phyloP scores from a whole-genome alignment of 2,329 filamentous ascomycete species.

The Aspergillus thermomutatus region DNA sequence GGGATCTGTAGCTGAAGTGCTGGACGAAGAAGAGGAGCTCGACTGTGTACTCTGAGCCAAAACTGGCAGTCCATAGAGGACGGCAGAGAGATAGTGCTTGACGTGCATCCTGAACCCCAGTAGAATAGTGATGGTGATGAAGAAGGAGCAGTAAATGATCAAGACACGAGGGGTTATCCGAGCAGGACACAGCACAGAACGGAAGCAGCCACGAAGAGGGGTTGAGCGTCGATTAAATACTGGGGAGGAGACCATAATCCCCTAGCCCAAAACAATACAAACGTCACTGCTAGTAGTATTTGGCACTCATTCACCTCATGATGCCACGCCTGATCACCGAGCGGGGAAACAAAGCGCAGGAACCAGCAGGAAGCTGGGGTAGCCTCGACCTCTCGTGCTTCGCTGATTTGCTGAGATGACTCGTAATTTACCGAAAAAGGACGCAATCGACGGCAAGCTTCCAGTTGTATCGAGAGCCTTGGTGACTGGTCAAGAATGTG shows the following conservation, averaged over 20 bases:
- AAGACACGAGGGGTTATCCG: conserved; percentile 29
- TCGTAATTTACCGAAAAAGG: conserved; percentile 16
- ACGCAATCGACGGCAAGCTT: conserved; percentile 16
- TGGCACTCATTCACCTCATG: conserved; percentile 13
- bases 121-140: conserved; percentile 24
- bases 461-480: conserved; percentile 2
- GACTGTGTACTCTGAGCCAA: conserved; percentile 21
- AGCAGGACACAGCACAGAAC: conserved; percentile 26
- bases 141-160: conserved; percentile 27
- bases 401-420: conserved; percentile 16
- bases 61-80: conserved; percentile 32
- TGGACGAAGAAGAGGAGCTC: conserved; percentile 7
- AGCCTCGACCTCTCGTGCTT: conserved; percentile 12
- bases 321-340: conserved; percentile 17
- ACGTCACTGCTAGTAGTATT: background rate
- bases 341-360: conserved; percentile 12
- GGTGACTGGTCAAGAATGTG: background rate
- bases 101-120: conserved; percentile 37
- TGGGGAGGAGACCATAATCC: conserved; percentile 16
- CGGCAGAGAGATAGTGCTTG: conserved; percentile 29
- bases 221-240: conserved; percentile 9
- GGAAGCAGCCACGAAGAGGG: conserved; percentile 23
- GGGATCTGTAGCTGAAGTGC: conserved; percentile 21
- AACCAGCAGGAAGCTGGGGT: conserved; percentile 12
- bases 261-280: conserved; percentile 9